Evolutionary conservation across 108 stramenopile species (phyloP).

Genomic region (Craspedostauros australis): DNA sequence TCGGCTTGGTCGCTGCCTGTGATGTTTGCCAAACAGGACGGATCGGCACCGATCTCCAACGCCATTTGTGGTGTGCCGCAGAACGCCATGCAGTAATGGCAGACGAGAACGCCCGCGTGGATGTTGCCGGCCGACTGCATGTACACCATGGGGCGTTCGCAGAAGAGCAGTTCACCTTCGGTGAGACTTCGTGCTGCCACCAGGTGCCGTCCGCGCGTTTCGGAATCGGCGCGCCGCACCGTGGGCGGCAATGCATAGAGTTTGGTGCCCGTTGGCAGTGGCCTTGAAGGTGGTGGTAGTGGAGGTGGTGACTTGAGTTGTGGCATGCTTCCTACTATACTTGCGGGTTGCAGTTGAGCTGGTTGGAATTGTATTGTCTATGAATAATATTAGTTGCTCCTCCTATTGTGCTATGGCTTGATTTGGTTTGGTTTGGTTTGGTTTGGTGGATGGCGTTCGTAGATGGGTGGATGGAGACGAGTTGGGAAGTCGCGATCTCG

Average conservation of each 20-base stretch:
- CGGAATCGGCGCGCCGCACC: too few relatives aligned
- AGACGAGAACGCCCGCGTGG: constrained; percentile 31
- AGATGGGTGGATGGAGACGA: constrained; percentile 7
- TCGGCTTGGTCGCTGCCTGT: constrained; percentile 7
- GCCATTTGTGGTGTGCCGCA: constrained; percentile 34
- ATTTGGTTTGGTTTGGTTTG: too few relatives aligned
- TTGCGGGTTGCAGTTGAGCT: too few relatives aligned
- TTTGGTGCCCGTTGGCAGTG: too few relatives aligned
- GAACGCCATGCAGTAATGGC: constrained; percentile 48
- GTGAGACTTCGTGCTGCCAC: constrained; percentile 18
- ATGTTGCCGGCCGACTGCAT: constrained; percentile 48
- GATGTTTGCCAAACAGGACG: constrained; percentile 8
- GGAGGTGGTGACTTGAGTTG: too few relatives aligned
- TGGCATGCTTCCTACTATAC: too few relatives aligned
- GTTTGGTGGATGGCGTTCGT: constrained; percentile 12
- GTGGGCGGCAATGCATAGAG: too few relatives aligned
- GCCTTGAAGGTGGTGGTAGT: too few relatives aligned
- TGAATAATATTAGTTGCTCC: too few relatives aligned
- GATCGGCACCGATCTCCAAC: constrained; percentile 20
- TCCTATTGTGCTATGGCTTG: too few relatives aligned
- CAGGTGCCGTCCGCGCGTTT: constrained; percentile 41
- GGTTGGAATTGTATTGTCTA: too few relatives aligned
- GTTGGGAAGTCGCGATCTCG: too few relatives aligned
- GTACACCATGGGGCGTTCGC: constrained; percentile 41
- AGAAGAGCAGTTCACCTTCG: constrained; percentile 38